These are phyloP conservation scores for Xylariaceae sp. DNA, from an alignment of 2,329 filamentous ascomycete genomes.

Conservation along the genomic window DNA sequence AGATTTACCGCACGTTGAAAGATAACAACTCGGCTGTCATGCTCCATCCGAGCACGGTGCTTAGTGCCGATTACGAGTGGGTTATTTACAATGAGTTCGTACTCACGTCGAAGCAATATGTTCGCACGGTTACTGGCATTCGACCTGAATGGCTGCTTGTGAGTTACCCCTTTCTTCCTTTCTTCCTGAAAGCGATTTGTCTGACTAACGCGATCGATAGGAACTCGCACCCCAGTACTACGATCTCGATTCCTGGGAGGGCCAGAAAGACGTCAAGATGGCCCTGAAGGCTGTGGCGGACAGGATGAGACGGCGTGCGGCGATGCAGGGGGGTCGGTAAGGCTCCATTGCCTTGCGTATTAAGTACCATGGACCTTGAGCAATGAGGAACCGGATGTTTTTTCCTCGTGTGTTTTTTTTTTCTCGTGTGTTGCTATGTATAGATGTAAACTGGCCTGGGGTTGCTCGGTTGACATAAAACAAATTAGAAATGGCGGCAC, in stretches of 20 bases:
- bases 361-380: too few relatives aligned
- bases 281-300: constrained; percentile 54
- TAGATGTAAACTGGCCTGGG: too few relatives aligned
- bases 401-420: too few relatives aligned
- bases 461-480: too few relatives aligned
- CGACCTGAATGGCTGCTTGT: constrained; percentile 92
- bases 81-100: constrained; percentile 98
- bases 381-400: too few relatives aligned
- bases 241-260: constrained; percentile 70
- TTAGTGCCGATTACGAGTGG: constrained; percentile 89
- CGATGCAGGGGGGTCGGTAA: constrained; percentile 44
- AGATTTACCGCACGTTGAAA: constrained; percentile 93
- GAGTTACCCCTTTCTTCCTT: constrained; percentile 33
- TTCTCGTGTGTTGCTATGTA: too few relatives aligned
- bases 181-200: background rate
- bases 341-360: background rate
- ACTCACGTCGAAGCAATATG: constrained; percentile 95
- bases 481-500: too few relatives aligned
- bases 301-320: constrained; percentile 55
- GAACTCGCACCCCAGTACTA: constrained; percentile 95
- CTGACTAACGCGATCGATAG: constrained; percentile 42
- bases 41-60: constrained; percentile 86
- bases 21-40: constrained; percentile 92
- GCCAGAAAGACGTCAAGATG: constrained; percentile 77
- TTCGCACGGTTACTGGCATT: constrained; percentile 86